Evolutionary conservation across 345 rosid genomes (phyloP), one percentile per base, ranked within the genome.

Genomic region (Punica granatum): DNA sequence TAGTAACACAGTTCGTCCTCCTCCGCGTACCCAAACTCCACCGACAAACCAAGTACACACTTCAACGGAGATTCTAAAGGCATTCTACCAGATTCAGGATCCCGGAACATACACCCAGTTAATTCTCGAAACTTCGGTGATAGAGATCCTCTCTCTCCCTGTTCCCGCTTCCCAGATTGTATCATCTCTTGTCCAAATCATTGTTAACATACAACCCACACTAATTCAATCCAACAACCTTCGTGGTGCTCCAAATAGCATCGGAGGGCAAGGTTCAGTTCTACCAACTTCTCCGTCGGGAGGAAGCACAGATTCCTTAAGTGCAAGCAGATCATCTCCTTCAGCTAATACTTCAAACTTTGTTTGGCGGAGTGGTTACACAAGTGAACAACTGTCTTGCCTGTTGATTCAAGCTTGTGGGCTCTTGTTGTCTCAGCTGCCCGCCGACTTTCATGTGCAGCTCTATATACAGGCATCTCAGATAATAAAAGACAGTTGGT

Each of bases 51-150:
- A 90, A 69, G 72, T 95, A 44, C 91, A 10, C 1, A 31, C 48
- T n/a, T 36, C 66, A 36, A 80, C 88, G 33, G 99, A 94, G 67
- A 85, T 88, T 60, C 98, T 84, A 71, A 88, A 83, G 73, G 90
- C 95, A 56, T 94, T 94, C 77, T 94, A 94, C 78, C 99, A 89
- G 82, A 84, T 88, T 82, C 99, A 94, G 75, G 99, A 94, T 79
- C 97, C 99, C 16, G 97, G 99, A 74, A 94, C 99, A 11, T 83
- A 91, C 74, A 83, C 97, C 31, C 99, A 94, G 70, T 83, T 94
- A 71, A 90, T 91, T 81, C 93, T 94, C 39, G 99, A 94, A 79
- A 91, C 98, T 10, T 89, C 97, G 16, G 96, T 94, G 33, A 89
- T 94, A 67, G 99, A 94, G 80, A 79, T 91, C 64, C 96, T 94